Base-by-base conservation (phyloP, 805 yeast genomes). In the Phaffomyces thermotolerans region DNA sequence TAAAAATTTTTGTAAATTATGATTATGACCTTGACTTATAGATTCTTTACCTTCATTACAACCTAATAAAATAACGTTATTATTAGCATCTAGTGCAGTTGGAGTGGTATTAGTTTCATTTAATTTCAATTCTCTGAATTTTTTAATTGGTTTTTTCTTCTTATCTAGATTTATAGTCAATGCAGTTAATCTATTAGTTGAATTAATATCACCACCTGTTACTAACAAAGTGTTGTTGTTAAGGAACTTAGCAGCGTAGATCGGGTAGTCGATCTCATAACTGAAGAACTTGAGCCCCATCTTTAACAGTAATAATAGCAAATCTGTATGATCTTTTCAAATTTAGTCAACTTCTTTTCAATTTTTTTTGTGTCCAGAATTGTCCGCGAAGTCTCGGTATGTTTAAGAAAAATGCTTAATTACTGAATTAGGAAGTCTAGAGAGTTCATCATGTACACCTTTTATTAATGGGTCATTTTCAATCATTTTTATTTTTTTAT, bases 21-120 rank as follows among this genome's bases (percentile, higher is more conserved):
- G 85, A 41, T 58, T 58, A 50, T 72, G 69, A 41, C 79, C 82
- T 56, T 72, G 71, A 39, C 76, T 69, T 54, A 83, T 75, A 50
- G 76, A 69, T 37, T 71, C 71, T 3, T 78, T 65, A 43, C 79
- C 75, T 57, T 86, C 90, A 58, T 90, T 90, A 52, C 89, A 80
- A 3, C 96, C 96, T 30, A 84, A 70, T 37, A 85, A 65, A 23
- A 89, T 79, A 22, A 73, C 56, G 47, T 72, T 54, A 49, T 68
- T 58, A 8, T 65, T 63, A 32, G 77, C 76, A 54, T 83, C 96
- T 39, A 91, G 54, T 37, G 91, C 79, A 57, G 88, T 85, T 5
- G 96, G 96, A 13, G 84, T 78, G 61, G 89, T 96, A 54, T 86
- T 95, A 34, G 76, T 71, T n/a, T 73, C 69, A 7, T 78, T 75